These are phyloP conservation scores for Puccinellia tenuiflora DNA, from an alignment of 176 grass and related monocot genomes.

Conservation along the genomic window DNA sequence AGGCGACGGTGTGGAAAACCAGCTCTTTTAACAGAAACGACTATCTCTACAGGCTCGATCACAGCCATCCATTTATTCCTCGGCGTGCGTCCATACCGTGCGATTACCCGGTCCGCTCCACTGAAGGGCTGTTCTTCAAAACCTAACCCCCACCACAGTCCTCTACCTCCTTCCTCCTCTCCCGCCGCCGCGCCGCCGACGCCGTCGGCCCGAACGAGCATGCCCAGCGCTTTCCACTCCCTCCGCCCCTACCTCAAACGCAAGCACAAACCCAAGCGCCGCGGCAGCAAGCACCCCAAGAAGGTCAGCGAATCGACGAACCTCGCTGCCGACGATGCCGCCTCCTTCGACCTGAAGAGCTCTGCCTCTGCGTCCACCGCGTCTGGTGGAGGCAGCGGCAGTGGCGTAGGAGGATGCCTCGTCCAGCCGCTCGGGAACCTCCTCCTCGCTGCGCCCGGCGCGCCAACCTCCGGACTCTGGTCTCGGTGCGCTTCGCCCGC, in stretches of 20 bases:
- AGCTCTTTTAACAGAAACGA: neutral
- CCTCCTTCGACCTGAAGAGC: constrained; percentile 52
- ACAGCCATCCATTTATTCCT: neutral
- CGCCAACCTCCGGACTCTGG: constrained; percentile 64
- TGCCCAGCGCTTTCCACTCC: constrained; percentile 41
- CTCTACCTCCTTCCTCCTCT: neutral
- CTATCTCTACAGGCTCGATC: neutral
- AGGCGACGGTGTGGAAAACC: too few species aligned
- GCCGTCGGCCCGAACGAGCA: neutral
- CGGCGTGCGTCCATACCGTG: neutral
- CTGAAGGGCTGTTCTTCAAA: neutral
- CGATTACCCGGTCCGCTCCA: neutral
- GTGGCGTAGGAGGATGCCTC: constrained; percentile 10
- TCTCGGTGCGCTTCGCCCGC: constrained; percentile 47
- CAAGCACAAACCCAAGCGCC: constrained; percentile 24
- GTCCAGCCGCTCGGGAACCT: constrained; percentile 88
- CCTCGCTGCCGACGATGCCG: neutral
- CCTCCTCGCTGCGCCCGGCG: constrained; percentile 29
- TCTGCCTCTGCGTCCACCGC: neutral
- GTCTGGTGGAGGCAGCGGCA: neutral
- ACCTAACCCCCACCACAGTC: neutral
- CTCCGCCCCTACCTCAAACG: constrained; percentile 18
- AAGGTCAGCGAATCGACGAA: constrained; percentile 1
- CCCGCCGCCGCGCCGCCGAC: constrained; percentile 13
- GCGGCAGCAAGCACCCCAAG: neutral